A percentile compares a stretch with the other conserved stretches of the same genome.
These are phyloP conservation scores for Hsuehochloa calcarea DNA, from an alignment of 176 grass and related monocot genomes.

Conservation along the genomic window DNA sequence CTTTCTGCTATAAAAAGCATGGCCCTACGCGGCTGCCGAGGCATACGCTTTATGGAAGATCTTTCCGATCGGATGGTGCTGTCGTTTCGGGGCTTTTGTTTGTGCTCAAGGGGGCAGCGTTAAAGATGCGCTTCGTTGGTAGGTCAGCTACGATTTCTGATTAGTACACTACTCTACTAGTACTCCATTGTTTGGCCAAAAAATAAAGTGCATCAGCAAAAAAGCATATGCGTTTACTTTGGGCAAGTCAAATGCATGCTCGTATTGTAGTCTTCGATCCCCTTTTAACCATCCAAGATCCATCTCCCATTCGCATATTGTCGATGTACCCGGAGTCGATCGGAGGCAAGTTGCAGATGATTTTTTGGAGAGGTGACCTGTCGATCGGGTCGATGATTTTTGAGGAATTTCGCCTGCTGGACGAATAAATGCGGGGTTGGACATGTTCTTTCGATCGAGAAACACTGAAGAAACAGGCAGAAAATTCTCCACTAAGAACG, in stretches of 20 bases:
- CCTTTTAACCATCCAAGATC: background rate
- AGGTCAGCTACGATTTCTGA: background rate
- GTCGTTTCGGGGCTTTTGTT: background rate
- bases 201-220: background rate
- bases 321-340: background rate
- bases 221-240: background rate
- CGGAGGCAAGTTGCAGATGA: background rate
- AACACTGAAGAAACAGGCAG: background rate
- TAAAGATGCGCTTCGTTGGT: background rate
- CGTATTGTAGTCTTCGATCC: background rate
- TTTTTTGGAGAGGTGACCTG: background rate
- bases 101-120: background rate
- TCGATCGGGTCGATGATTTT: background rate
- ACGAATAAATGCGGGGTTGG: background rate
- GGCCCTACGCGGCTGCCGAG: slow-evolving; percentile 10
- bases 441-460: background rate
- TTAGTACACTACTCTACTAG: background rate
- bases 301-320: background rate
- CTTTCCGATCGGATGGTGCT: slow-evolving; percentile 10
- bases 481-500: background rate
- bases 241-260: background rate
- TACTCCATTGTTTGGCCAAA: background rate
- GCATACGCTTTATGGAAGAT: slow-evolving; percentile 46
- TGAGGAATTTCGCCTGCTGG: background rate
- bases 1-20: slow-evolving; percentile 18